Conservation (phyloP, 352 stramenopile species). For the Phytopythium kandeliae region DNA sequence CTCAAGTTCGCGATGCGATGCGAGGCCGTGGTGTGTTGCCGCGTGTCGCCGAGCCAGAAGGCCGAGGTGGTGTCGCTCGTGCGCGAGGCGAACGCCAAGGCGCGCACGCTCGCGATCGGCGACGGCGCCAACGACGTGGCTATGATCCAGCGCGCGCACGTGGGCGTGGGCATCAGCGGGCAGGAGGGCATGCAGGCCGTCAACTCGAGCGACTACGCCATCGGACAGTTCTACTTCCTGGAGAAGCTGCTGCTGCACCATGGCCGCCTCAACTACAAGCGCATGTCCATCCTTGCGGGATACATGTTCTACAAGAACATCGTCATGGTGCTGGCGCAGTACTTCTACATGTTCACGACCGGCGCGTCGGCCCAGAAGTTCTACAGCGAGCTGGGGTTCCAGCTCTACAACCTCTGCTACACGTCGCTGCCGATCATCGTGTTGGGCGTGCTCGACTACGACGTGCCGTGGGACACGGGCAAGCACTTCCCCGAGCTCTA, state of each 20-base stretch:
- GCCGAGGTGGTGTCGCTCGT: slow-evolving; percentile 72
- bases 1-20: slow-evolving; percentile 62
- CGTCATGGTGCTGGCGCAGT: slow-evolving; percentile 84
- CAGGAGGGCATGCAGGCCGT: slow-evolving; percentile 94
- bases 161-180: slow-evolving; percentile 89
- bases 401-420: slow-evolving; percentile 93
- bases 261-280: slow-evolving; percentile 96
- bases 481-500: slow-evolving; percentile 77
- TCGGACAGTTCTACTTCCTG: slow-evolving; percentile 96
- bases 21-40: slow-evolving; percentile 75
- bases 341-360: slow-evolving; percentile 90
- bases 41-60: slow-evolving; percentile 82
- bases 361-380: slow-evolving; percentile 88
- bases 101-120: slow-evolving; percentile 84
- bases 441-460: slow-evolving; percentile 73
- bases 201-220: slow-evolving; percentile 97
- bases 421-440: slow-evolving; percentile 90
- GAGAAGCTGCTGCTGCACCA: slow-evolving; percentile 95
- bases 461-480: slow-evolving; percentile 61
- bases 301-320: slow-evolving; percentile 99
- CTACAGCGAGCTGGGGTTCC: slow-evolving; percentile 71
- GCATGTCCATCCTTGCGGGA: slow-evolving; percentile 90
- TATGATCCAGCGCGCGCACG: slow-evolving; percentile 91
- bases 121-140: slow-evolving; percentile 94
- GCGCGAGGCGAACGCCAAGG: slow-evolving; percentile 35